Evolutionary conservation across 2,329 filamentous ascomycete species (phyloP).

Genomic region (Delphinella strobiligena): DNA sequence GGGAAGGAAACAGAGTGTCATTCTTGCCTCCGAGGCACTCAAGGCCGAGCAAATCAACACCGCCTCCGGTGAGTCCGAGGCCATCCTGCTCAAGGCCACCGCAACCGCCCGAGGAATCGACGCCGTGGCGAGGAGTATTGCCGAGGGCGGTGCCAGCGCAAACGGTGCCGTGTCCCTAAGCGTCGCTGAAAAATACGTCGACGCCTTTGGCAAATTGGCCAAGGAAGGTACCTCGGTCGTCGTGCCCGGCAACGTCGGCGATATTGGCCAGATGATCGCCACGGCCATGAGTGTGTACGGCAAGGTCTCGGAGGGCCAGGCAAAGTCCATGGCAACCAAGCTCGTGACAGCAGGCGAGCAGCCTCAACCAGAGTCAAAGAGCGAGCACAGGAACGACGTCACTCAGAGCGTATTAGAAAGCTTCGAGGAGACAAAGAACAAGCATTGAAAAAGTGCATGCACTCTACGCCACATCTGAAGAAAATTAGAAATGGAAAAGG

Average conservation of each 20-base stretch:
- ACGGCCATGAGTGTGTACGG: conserved; percentile 92
- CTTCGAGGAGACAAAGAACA: conserved; percentile 25
- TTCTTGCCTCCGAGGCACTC: conserved; percentile 86
- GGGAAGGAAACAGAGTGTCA: conserved; percentile 92
- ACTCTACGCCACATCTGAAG: too few species aligned
- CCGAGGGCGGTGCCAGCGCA: conserved; percentile 59
- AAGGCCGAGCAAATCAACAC: conserved; percentile 86
- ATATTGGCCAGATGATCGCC: conserved; percentile 93
- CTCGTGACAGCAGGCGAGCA: conserved; percentile 9
- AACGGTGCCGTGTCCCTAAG: conserved; percentile 75
- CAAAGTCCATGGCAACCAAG: conserved; percentile 50
- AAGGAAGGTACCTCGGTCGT: conserved; percentile 94
- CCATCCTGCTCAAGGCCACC: conserved; percentile 71
- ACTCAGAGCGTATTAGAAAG: conserved; percentile 26
- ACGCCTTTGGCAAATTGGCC: conserved; percentile 82
- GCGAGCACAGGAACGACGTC: conserved; percentile 12
- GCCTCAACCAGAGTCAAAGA: conserved; percentile 7
- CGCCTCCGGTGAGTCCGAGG: conserved; percentile 85
- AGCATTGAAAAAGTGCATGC: too few species aligned
- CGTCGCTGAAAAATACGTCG: conserved; percentile 96
- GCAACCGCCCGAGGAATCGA: conserved; percentile 86
- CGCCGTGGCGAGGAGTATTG: conserved; percentile 62
- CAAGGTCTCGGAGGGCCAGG: conserved; percentile 75
- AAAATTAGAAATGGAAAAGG: too few species aligned
- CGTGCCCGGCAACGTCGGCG: conserved; percentile 91